Percentiles rank a stretch among this genome's conserved stretches.
phyloP scores from a whole-genome alignment of 2,329 filamentous ascomycete species.

The Alternaria postmessia region DNA sequence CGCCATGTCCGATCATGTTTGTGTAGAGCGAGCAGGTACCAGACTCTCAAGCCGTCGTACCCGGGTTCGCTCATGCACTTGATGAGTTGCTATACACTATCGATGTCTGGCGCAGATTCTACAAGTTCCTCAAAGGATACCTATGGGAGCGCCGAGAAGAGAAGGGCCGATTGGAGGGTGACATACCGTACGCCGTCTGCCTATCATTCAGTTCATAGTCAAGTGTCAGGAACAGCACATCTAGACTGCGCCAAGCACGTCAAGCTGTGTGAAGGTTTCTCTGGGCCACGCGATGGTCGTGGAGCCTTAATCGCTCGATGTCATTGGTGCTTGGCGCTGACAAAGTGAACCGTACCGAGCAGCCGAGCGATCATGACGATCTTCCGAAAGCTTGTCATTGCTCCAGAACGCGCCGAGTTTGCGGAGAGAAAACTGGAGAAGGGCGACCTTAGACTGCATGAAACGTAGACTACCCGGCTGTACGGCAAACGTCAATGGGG shows the following conservation, averaged over 20 bases:
- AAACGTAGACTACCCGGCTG: neutral
- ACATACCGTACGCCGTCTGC: too few species aligned
- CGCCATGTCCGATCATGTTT: too few species aligned
- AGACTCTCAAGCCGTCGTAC: too few species aligned
- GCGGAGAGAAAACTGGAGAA: constrained; percentile 5
- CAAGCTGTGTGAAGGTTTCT: neutral
- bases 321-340: neutral
- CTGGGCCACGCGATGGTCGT: neutral
- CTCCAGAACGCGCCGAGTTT: neutral
- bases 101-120: too few species aligned
- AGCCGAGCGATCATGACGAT: constrained; percentile 6
- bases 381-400: neutral
- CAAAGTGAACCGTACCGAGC: neutral
- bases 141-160: too few species aligned
- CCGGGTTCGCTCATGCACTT: too few species aligned
- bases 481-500: neutral
- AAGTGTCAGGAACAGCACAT: too few species aligned
- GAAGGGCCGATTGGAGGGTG: too few species aligned
- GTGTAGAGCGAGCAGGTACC: too few species aligned
- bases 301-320: neutral
- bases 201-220: too few species aligned
- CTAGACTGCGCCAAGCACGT: constrained; percentile 3
- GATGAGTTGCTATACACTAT: too few species aligned
- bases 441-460: neutral
- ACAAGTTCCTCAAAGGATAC: too few species aligned